phyloP scores from a whole-genome alignment of 495 filamentous ascomycete genomes.

The Talaromyces stipitatus region DNA sequence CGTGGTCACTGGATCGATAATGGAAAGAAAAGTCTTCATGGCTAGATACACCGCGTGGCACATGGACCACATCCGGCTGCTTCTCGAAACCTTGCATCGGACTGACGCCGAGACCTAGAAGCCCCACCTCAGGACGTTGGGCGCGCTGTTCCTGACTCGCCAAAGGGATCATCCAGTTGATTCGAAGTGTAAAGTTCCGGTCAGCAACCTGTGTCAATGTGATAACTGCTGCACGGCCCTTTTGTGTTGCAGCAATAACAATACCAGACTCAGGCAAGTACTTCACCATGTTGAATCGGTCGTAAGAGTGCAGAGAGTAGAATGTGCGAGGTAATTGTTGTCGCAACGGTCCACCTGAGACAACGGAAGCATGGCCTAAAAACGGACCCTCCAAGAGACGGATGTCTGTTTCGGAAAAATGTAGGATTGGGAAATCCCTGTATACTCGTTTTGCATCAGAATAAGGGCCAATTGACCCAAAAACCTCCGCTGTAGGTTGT shows the following conservation, averaged over 20 bases:
- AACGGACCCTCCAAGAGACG: constrained; percentile 46
- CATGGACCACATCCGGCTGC: constrained; percentile 28
- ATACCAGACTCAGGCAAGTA: constrained; percentile 74
- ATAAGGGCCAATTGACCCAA: background rate
- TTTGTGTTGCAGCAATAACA: constrained; percentile 63
- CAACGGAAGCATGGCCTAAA: constrained; percentile 31
- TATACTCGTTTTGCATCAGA: constrained; percentile 10
- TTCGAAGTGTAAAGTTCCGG: constrained; percentile 35
- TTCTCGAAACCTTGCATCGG: constrained; percentile 55
- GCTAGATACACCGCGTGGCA: constrained; percentile 19
- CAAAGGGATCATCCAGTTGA: constrained; percentile 53
- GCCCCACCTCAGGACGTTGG: constrained; percentile 33
- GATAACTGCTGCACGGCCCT: constrained; percentile 68
- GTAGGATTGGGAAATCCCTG: constrained; percentile 41
- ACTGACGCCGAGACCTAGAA: constrained; percentile 49
- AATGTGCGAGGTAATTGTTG: constrained; percentile 30
- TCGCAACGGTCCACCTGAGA: constrained; percentile 41
- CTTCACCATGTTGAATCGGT: constrained; percentile 70
- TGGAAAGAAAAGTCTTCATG: constrained; percentile 25
- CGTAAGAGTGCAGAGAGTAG: constrained; percentile 32
- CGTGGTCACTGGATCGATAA: constrained; percentile 17
- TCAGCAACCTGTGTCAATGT: constrained; percentile 50
- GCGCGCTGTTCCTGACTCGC: constrained; percentile 33
- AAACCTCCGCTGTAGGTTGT: background rate
- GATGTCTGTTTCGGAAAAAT: constrained; percentile 51